Evolutionary conservation across 257 asterid species (phyloP), one percentile per base, ranked within the genome.

Genomic region (Jacaranda copaia): DNA sequence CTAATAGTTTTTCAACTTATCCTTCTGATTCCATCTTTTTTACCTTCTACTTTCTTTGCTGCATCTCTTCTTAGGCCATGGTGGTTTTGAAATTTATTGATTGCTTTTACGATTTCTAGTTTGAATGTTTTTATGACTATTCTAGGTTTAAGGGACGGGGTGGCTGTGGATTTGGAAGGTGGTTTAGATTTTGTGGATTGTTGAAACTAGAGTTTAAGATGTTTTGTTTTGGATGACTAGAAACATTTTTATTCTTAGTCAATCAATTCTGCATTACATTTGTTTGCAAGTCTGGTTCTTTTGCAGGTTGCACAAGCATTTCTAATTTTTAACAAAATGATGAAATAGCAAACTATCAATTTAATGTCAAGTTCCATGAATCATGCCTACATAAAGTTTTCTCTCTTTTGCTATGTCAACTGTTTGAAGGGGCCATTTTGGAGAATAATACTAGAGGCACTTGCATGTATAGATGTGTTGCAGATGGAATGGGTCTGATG

Each of bases 321-420:
- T 87, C 80, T 96, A 80, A 88, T 92, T 76, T 97, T 65, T 79
- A 93, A 81, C 98, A 89, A 87, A 93, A 90, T 83, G 98, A 96
- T 89, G 99, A 96, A 84, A 91, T 97, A 86, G 97, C 92, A 62
- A 96, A 90, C 80, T 88, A 89, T 84, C 98, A 96, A 79, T 96
- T 93, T 68, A 98, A 96, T 81, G 95, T 93, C 84, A 96, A 96
- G 91, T 96, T 96, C 85, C 99, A 96, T 88, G 99, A 96, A 83
- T 93, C 90, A 39, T 93, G 93, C 85, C 84, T 96, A 43, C 85
- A 81, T 45, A 89, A 90, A 88, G 96, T 93, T 83, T 98, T 91
- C 81, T 82, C 89, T 75, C 97, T 96, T 76, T 83, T 96, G 87
- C 97, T 91, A 78, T 96, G 99, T 79, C 86, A 96, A 70, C 79